phyloP scores from a whole-genome alignment of 495 filamentous ascomycete species.

The Hypomontagnella monticulosa region DNA sequence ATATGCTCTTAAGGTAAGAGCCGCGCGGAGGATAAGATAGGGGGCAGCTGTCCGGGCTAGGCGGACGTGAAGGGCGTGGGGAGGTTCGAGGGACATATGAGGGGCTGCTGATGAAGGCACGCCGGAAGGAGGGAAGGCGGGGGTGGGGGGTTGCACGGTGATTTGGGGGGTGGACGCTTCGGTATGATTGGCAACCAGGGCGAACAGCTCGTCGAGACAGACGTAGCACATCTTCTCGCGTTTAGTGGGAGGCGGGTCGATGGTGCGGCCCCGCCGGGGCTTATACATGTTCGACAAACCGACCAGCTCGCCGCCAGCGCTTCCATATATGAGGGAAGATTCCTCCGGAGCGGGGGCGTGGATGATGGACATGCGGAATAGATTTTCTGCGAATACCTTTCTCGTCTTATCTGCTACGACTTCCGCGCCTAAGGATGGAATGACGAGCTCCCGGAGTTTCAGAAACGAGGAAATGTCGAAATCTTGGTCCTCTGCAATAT shows the following conservation, averaged over 20 bases:
- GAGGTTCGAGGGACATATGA: constrained; percentile 35
- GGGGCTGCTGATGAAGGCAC: not conserved
- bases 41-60: constrained; percentile 83
- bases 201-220: constrained; percentile 82
- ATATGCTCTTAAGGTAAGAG: constrained; percentile 80
- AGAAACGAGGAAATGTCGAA: constrained; percentile 84
- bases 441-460: constrained; percentile 73
- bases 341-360: constrained; percentile 75
- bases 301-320: constrained; percentile 50
- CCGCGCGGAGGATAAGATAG: constrained; percentile 83
- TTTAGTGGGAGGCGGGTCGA: constrained; percentile 69
- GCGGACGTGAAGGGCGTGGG: constrained; percentile 55
- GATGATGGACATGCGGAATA: constrained; percentile 87
- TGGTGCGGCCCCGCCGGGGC: constrained; percentile 73
- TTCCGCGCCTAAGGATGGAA: constrained; percentile 73
- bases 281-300: constrained; percentile 72
- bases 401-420: constrained; percentile 72
- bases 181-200: constrained; percentile 67
- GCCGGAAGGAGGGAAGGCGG: constrained; percentile 30
- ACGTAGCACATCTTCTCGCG: constrained; percentile 79
- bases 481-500: constrained; percentile 69
- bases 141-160: constrained; percentile 43
- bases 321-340: constrained; percentile 57
- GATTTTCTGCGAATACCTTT: constrained; percentile 73
- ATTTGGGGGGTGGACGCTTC: constrained; percentile 45